A percentile compares a stretch with the other conserved stretches of the same genome.
Conservation (phyloP, 345 rosid genomes). For the Gossypioides kirkii region DNA sequence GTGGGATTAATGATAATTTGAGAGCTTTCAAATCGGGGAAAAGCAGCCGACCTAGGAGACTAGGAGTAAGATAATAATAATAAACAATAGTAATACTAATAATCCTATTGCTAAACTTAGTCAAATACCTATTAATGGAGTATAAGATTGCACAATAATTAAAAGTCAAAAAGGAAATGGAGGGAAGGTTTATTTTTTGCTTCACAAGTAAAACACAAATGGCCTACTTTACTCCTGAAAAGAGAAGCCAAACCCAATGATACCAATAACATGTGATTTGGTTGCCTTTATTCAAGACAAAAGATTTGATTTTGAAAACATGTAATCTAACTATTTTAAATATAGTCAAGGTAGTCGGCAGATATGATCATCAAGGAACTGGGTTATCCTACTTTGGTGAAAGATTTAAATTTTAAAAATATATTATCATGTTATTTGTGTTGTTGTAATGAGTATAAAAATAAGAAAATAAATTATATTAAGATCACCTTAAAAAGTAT, state of each 20-base stretch:
- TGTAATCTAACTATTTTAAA: not conserved
- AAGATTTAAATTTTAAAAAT: not conserved
- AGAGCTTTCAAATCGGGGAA: not conserved
- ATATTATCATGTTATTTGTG: too few species aligned
- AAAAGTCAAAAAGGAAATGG: slow-evolving; percentile 14
- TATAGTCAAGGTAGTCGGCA: slow-evolving; percentile 13
- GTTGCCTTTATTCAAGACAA: slow-evolving; percentile 21
- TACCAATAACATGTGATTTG: slow-evolving; percentile 12
- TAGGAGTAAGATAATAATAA: not conserved
- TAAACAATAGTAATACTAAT: not conserved
- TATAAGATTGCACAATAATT: not conserved
- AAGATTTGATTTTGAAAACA: slow-evolving; percentile 12
- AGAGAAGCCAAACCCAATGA: slow-evolving; percentile 10
- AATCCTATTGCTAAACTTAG: not conserved
- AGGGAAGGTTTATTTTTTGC: not conserved
- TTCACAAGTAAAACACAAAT: not conserved
- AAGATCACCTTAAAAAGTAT: too few species aligned
- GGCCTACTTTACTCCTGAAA: not conserved
- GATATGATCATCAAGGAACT: not conserved
- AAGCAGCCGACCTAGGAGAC: slow-evolving; percentile 8
- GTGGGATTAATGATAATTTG: not conserved
- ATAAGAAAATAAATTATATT: too few species aligned
- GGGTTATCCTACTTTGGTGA: not conserved
- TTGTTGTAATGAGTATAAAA: too few species aligned
- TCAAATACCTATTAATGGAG: slow-evolving; percentile 9